These are phyloP conservation scores for Haematococcus lacustris DNA, from an alignment of 139 green algal species.

Conservation along the genomic window DNA sequence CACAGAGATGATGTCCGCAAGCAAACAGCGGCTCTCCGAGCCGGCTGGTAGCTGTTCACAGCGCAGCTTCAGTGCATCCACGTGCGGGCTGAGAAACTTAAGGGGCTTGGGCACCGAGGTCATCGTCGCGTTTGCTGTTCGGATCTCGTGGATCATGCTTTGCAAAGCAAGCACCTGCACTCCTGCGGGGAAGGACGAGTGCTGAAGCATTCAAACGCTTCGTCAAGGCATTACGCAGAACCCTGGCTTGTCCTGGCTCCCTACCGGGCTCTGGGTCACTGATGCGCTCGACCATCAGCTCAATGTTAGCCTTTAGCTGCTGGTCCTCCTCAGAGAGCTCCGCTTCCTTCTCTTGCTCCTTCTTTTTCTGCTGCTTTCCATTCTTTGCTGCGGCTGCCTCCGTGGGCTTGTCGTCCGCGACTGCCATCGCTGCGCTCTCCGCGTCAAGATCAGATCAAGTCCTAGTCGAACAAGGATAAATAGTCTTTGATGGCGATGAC, in stretches of 20 bases:
- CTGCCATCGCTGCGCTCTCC: no score
- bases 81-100: constrained; percentile 93
- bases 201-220: background rate
- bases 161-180: constrained; percentile 68
- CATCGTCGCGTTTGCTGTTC: constrained; percentile 89
- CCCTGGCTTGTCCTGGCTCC: background rate
- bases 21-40: constrained; percentile 31
- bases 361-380: constrained; percentile 26
- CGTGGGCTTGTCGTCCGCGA: constrained; percentile 10
- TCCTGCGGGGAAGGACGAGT: constrained; percentile 12
- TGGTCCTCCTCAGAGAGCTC: constrained; percentile 79
- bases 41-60: constrained; percentile 48
- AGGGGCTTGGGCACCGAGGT: constrained; percentile 97
- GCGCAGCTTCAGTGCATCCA: constrained; percentile 59
- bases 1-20: constrained; percentile 94
- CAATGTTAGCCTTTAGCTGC: constrained; percentile 84
- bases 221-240: background rate
- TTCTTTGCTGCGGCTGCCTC: constrained; percentile 12
- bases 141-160: constrained; percentile 66
- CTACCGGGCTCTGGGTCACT: constrained; percentile 35
- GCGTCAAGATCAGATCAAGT: no score
- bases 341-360: constrained; percentile 31
- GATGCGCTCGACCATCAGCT: constrained; percentile 80
- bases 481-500: no score
- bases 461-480: no score